Base-by-base conservation (phyloP, 1,139 yeast genomes). In the Yamadazyma mexicana region DNA sequence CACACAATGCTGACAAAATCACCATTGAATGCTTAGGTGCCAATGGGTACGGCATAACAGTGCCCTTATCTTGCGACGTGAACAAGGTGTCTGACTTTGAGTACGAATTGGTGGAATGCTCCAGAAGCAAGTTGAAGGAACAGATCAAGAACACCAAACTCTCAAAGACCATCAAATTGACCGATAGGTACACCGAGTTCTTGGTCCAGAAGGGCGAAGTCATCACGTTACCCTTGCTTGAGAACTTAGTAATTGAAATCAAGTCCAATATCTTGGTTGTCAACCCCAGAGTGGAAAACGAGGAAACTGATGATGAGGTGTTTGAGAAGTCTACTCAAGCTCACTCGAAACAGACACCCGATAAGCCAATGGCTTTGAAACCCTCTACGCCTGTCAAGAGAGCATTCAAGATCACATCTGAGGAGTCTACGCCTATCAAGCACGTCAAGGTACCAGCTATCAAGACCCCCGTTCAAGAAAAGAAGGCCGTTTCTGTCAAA, bases 31-130 rank as follows among this genome's bases (percentile, higher is more conserved):
- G 94, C 54, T 54, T 78, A 43, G 94, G 95, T 1, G 75, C 78
- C 64, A 86, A 86, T 53, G 94, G 94, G 4, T 62, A 83, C 42
- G 77, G 76, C 16, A 73, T 85, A 26, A 69, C 76, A 9, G 73
- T 85, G 35, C 91, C 91, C 1, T 62, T 62, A 40, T 56, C 69
- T 14, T 72, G 77, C 44, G 55, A 55, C 23, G 71, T 70, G 6
- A 55, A 54, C 42, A 59, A 63, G 15, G 52, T 66, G 12, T 54
- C 55, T 5, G 55, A 61, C 4, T 56, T 65, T 40, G 56, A 53
- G 23, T 77, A 63, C 40, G 55, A 61, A 26, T 55, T 64, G 27
- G 50, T 58, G 12, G 38, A 34, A n/a, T 29, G 33, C 17, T 9
- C 16, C 20, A 15, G 15, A 46, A 51, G 30, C 32, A 38, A 17